Percentiles rank a stretch among this genome's conserved stretches.
phyloP scores from a whole-genome alignment of 768 basidiomycete genomes.

The Tricholoma matsutake region DNA sequence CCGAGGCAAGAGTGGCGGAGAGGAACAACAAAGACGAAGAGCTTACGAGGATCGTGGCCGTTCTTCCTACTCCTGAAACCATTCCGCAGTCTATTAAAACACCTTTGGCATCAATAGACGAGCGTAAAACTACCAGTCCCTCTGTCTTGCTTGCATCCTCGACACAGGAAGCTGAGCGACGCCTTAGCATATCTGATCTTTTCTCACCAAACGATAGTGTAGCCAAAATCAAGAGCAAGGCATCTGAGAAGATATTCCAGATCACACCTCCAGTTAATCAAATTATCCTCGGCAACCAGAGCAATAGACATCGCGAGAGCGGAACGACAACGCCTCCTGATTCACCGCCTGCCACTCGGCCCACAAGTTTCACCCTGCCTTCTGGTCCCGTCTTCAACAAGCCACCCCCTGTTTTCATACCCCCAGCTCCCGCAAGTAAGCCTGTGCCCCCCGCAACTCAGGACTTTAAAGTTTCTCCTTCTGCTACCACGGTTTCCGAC shows the following conservation, averaged over 20 bases:
- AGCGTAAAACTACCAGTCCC: not conserved
- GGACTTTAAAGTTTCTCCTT: not conserved
- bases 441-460: not conserved
- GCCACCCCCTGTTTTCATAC: constrained; percentile 47
- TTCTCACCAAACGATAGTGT: constrained; percentile 34
- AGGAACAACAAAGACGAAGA: constrained; percentile 50
- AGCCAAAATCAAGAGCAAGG: constrained; percentile 32
- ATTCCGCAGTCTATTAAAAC: not conserved
- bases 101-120: not conserved
- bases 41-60: constrained; percentile 20
- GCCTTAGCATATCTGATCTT: constrained; percentile 63
- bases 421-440: constrained; percentile 30
- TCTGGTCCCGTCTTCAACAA: constrained; percentile 60
- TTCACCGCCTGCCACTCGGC: constrained; percentile 46
- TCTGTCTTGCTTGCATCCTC: not conserved
- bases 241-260: constrained; percentile 24
- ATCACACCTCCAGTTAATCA: constrained; percentile 14
- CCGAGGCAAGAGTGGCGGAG: constrained; percentile 69
- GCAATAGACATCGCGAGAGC: constrained; percentile 29
- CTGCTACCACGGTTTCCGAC: constrained; percentile 17
- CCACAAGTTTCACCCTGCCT: constrained; percentile 30
- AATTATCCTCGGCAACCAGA: constrained; percentile 3
- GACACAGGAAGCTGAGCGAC: constrained; percentile 23
- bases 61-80: constrained; percentile 9
- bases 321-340: constrained; percentile 55